Evolutionary conservation across 441 rosid species (phyloP), one percentile per base, ranked within the genome.

Genomic region (Arabidopsis lyrata): DNA sequence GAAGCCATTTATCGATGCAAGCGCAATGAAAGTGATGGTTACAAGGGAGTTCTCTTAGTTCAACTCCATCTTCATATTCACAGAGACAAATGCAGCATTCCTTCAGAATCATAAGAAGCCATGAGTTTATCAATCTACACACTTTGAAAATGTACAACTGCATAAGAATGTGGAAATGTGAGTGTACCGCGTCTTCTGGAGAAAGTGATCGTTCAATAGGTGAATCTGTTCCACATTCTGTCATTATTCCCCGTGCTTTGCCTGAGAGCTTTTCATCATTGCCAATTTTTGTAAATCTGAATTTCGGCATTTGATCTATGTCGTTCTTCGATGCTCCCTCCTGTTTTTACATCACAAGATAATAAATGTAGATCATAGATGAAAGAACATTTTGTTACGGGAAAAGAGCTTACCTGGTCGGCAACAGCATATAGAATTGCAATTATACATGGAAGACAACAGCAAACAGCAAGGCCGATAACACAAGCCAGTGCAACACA

Each of bases 11-110:
- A 67, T 95, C 99, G 22, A 93, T 92, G 79, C 99, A 95, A 63
- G 85, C 58, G 80, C 97, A 90, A 77, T 95, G 99, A 66, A 95
- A 95, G 75, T 93, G 99, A 78, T 95, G 99, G 65, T 86, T 88
- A 64, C 99, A 91, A 57, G 98, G 97, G 56, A 95, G 97, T 73
- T 95, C 97, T 81, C 97, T 77, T 77, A 95, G 84, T 81, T 95
- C 99, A 24, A 82, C 92, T 70, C 98, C 98, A 13, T 93, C 97
- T 38, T 93, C 98, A 12, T 91, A 95, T 29, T 92, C 74, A 68
- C 91, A 90, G 8, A 95, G 95, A 82, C 99, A 95, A 67, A 95
- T 91, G 92, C 99, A 95, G 50, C 99, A 95, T 77, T 95, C 98
- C 99, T 95, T 60, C 80, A 83, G 42, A 77, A 8, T 41, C 29